Evolutionary conservation across 2,329 filamentous ascomycete species (phyloP), one percentile per base, ranked within the genome.

Genomic region (Cytospora chrysosperma): DNA sequence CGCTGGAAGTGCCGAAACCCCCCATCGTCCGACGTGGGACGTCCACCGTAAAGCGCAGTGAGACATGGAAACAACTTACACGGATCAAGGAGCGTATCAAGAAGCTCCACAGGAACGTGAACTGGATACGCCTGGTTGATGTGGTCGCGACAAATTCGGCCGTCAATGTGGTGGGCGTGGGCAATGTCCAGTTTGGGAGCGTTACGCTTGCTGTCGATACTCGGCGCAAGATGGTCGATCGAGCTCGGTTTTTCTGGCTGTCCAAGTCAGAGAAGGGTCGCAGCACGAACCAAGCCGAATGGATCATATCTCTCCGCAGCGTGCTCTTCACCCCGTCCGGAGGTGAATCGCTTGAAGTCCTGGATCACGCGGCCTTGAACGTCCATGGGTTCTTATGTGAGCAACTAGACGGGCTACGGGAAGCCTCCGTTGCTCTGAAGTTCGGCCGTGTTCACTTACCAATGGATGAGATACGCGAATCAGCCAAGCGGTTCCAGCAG

Each of bases 171-270:
- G 81, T 89, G 27, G 91, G 93, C 68, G 91, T 96, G 28, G 95
- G 95, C 26, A 91, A 88, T 66, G 75, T 98, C 51, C 91, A 97
- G 72, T 80, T 97, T 61, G 94, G 93, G 63, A 91, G 86, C 69
- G 85, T 97, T 70, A 93, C 90, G 17, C 80, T 97, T 65, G 90
- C 92, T 6, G 91, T 99, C 59, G 94, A 99, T 73, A 98, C 95
- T 8, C 83, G 96, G 69, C 88, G 87, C 66, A 96, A 96, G 77
- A 94, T 93, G 76, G 92, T 97, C 32, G 93, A 97, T 72, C 87
- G 93, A 61, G 92, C 92, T 64, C 90, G 93, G 52, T 88, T 96
- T 70, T 97, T 97, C 76, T 89, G 93, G 69, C 91, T 92, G 72
- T 85, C 89, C 75, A 87, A 88, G 72, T 81, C 87, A 68, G 81